Base-by-base conservation (phyloP, 306 rosid species). In the Vachellia pachyceras region DNA sequence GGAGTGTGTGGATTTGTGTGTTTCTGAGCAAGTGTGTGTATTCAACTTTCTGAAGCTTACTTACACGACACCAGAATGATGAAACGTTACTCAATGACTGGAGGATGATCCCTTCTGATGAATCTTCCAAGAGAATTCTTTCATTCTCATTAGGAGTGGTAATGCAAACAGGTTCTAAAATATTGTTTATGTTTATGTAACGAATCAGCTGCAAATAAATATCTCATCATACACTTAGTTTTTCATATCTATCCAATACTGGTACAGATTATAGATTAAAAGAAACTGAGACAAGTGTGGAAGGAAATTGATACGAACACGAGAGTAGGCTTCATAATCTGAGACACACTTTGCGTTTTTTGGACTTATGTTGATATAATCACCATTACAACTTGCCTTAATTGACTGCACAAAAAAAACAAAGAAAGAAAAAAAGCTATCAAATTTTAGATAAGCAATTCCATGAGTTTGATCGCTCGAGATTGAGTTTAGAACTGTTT, bases 331-430 rank as follows among this genome's bases (percentile, higher is more conserved):
- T 58, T 57, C 77, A 58, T 35, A 46, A 76, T 76, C 73, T 35
- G 22, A 46, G 29, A 45, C 7, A 6, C 85, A 82, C 17, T 46
- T 17, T 44, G 4, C 29, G 5, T 82, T 82, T 44, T 25, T 58
- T 9, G 77, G 85, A 76, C 58, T 50, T 15, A 20, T 75, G 33
- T 77, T 71, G 22, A 82, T 37, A 63, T 77, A 82, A 60, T 82
- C 79, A 25, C 79, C 75, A 77, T 72, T 35, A 37, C 82, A 82
- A 33, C 49, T 72, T 63, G 75, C 64, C 73, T 82, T 82, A 5
- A 78, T 66, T 33, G 79, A 82, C 85, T 82, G 77, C 3, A n/a
- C n/a, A 77, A 45, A 35, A 58, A 10, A 18, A 7, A 13, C 2
- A 29, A n/a, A n/a, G n/a, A n/a, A n/a, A n/a, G n/a, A n/a, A n/a